Evolutionary conservation across 2,329 filamentous ascomycete genomes (phyloP), one percentile per base, ranked within the genome.

Genomic region (Calycina marina): DNA sequence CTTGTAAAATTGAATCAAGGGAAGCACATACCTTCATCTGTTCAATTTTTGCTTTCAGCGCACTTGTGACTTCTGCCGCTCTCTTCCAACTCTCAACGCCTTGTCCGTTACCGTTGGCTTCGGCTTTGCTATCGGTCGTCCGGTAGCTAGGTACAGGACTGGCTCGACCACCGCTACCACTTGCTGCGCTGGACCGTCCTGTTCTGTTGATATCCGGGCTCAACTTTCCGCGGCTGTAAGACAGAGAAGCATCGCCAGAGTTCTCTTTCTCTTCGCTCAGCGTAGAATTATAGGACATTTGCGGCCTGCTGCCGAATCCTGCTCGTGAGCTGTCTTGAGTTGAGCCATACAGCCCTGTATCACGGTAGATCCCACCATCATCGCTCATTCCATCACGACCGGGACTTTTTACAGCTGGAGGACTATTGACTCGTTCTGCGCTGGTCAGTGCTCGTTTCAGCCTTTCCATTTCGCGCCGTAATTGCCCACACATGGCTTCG

Each of bases 41-140:
- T 63, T 96, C 90, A 56, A 98, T 98, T 54, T 90, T 74, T 32
- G 88, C 85, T 63, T 96, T 98, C 50, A 98, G 58, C 55, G 94
- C 90, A 57, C 86, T 94, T 34, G 90, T 98, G 36, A 98, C 90
- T 61, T 98, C 90, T 2, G 90, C 90, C 12, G 90, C 90, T 45
- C 90, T 69, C 61, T 86, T 92, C 90, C 90, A 98, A 54, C 86
- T 96, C 60, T 98, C 90, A 12, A 77, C 74, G 1, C 74, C 74
- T 28, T 75, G 69, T 11, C 58, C 54, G 28, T 45, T 56, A 45
- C 36, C 43, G 42, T 51, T 32, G 50, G 51, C 34, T 15, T 31
- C 37, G 17, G 18, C n/a, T 12, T 29, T 14, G 5, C 27, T 15
- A 16, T 56, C 48, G 15, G 43, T 38, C 22, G 38, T 45, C 28